Base-by-base conservation (phyloP, 352 stramenopile genomes). In the Pythium monospermum region DNA sequence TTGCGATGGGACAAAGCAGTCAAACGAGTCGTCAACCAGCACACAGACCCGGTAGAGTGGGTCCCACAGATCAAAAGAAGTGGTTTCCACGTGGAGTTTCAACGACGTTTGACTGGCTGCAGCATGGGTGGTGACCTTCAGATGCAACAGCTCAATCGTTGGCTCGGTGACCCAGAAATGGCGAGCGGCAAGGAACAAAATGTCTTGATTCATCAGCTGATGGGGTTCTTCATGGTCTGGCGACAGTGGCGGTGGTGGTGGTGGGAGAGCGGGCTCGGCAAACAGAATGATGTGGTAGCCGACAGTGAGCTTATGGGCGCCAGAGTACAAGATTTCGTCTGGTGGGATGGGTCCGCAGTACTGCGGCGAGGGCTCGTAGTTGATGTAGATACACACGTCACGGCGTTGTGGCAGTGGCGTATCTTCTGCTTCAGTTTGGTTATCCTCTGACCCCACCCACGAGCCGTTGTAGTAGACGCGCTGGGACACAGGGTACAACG, bases 251-350 rank as follows among this genome's bases (percentile, higher is more conserved):
- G 45, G 62, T 66, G 38, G 69, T 40, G 1, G 61, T 50, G 31
- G 25, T 25, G 42, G 16, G 18, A 4, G 12, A 7, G 16, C 10
- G 19, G 68, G 58, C 4, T 51, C 54, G 10, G 53, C 32, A 19
- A 87, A 71, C 30, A 71, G 61, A 11, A 87, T 23, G 7, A 83
- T 33, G 30, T 85, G 72, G 35, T 73, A 66, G 0, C 70, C 72
- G 39, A 67, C 33, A 0, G 26, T 4, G 1, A 71, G 27, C 12
- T 19, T 30, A 22, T 66, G 37, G 13, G 44, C 26, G 7, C 41
- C 42, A 8, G 85, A 59, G 38, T 51, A 85, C 6, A 80, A 52
- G 7, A 73, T 52, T 1, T 76, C 60, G 0, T 36, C 12, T 16
- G 51, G 44, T 31, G 57, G 55, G 25, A 72, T 68, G 11, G 56